These are phyloP conservation scores for Pythium volutum DNA, from an alignment of 352 stramenopile genomes.

Conservation along the genomic window DNA sequence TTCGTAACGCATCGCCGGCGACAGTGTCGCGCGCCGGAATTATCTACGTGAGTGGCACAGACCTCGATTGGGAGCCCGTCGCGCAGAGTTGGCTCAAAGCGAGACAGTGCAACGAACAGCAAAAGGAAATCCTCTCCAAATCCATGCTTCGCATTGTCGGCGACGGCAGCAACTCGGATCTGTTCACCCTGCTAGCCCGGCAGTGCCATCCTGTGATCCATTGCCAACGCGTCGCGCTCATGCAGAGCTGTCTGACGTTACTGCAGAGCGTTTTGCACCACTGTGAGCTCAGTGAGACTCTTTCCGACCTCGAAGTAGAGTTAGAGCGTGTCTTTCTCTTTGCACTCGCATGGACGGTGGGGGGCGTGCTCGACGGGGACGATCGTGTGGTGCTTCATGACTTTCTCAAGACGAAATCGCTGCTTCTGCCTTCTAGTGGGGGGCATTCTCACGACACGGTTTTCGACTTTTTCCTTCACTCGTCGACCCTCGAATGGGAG, in stretches of 20 bases:
- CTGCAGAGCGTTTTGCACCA: conserved; percentile 52
- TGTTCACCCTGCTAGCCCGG: conserved; percentile 71
- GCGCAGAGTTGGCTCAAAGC: conserved; percentile 60
- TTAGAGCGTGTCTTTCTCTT: conserved; percentile 87
- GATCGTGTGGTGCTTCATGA: conserved; percentile 71
- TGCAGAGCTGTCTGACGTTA: conserved; percentile 71
- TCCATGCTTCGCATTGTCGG: conserved; percentile 60
- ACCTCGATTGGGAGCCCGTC: conserved; percentile 75
- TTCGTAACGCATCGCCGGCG: conserved; percentile 84
- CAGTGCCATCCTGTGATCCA: conserved; percentile 70
- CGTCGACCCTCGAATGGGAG: conserved; percentile 89
- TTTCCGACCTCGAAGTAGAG: conserved; percentile 54
- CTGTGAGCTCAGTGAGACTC: conserved; percentile 58
- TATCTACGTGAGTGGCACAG: conserved; percentile 92
- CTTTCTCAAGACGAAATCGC: conserved; percentile 42
- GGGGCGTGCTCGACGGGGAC: conserved; percentile 80
- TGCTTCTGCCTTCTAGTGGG: not conserved
- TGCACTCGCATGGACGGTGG: conserved; percentile 77
- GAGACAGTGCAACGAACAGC: conserved; percentile 32
- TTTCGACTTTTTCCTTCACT: conserved; percentile 91
- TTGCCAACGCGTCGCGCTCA: conserved; percentile 63
- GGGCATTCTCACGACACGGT: conserved; percentile 46
- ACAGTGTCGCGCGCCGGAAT: conserved; percentile 93
- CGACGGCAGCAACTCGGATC: conserved; percentile 6
- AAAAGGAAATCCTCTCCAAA: conserved; percentile 41